Base-by-base conservation (phyloP, 768 basidiomycete genomes). In the Trametes gibbosa region DNA sequence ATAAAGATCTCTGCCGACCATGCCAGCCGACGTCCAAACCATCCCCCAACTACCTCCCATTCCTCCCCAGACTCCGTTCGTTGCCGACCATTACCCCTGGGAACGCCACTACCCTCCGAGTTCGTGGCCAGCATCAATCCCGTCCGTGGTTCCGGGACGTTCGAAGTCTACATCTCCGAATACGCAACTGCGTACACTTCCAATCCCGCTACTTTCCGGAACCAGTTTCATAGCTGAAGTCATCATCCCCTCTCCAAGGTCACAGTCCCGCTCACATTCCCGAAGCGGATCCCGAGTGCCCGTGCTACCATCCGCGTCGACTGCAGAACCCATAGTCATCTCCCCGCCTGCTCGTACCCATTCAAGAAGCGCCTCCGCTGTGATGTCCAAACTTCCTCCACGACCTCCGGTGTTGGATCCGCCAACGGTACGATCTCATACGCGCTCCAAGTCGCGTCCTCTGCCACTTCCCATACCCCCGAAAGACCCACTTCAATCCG, bases 251-350 rank as follows among this genome's bases (percentile, higher is more conserved):
- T 46, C 47, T n/a, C 40, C 51, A 12, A 29, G 46, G 1, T 56
- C 60, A 5, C 37, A 54, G 23, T 41, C 43, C 3, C 27, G 50
- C 2, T 14, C 50, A 1, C 55, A 45, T 27, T 62, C 56, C 13
- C 61, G 52, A 5, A 58, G 40, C 25, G 39, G 49, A 17, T 45
- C 51, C 13, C 61, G 56, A 24, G 52, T 62, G 14, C 56, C 39
- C 16, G 47, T 53, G 21, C 35, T 50, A 2, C 56, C 61, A 5
- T 62, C 61, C 17, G 56, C 61, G 16, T 48, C 54, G 5, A 49
- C 61, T 3, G 21, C 56, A 21, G 61, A 57, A 25, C 56, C 51
- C 12, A 46, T 57, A 27, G 45, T 62, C 23, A 47, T 62, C 14
- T 52, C 60, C 5, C 60, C 55, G 5, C 56, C 61, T 13, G 4